Base-by-base conservation (phyloP, 192 early-diverging fungal species). In the Spinellus fusiger region DNA sequence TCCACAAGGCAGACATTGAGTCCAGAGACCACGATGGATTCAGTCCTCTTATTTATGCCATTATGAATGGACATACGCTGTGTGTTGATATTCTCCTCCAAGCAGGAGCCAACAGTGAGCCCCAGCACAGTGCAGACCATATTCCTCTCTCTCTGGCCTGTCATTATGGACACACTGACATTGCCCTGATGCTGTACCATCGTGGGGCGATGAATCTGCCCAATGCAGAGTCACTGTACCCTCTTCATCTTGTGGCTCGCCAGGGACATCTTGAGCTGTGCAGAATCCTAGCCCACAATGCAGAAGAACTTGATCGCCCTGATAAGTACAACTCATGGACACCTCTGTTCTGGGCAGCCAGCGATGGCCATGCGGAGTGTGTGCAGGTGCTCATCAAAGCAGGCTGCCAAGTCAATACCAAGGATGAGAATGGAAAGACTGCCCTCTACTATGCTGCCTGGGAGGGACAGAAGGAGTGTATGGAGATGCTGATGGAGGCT, bases 321-420 rank as follows among this genome's bases (percentile, higher is more conserved):
- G 97, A 99, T 69, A 87, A 88, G 68, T 93, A 98, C 75, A 88
- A 92, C 63, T 85, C 89, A 15, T 99, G 97, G 97, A 89, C 94
- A 5, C 94, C 97, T 0, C 68, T 97, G n/a, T 99, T 99, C 56
- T 97, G 92, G 73, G 90, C 94, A 0, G 91, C 90, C 12, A 86
- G 84, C 54, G 95, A 98, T 58, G 97, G 97, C 1, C 86, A 97
- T 62, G 65, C 78, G 4, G 86, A 87, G 10, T 92, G 91, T 67
- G 89, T 91, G 3, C 75, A 84, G 18, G 79, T 92, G 10, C 66
- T 99, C 49, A 65, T 98, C 2, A 83, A 85, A 18, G 87, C 90
- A 6, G 90, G 89, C 8, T 88, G 86, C 53, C 70, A 85, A 27
- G 79, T 88, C 29, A 82, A 88, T 37, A 66, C 86, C 22, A 77